A percentile compares a stretch with the other conserved stretches of the same genome.
phyloP scores from a whole-genome alignment of 768 basidiomycete species.

The Lanmaoa rubissima region DNA sequence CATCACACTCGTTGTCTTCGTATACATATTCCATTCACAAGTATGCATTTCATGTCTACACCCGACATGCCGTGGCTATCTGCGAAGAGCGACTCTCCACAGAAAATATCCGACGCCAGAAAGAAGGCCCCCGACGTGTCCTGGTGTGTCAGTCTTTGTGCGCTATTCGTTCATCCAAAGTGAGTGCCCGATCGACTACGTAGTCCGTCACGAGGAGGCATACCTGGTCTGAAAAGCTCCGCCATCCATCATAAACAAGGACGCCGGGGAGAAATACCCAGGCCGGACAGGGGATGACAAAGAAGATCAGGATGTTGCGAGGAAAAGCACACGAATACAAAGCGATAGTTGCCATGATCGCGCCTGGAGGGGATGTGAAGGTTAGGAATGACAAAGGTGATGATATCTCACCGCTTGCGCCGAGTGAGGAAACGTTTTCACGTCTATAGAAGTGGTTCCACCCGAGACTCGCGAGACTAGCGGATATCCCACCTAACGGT shows the following conservation, averaged over 20 bases:
- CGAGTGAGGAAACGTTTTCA: slow-evolving; percentile 42
- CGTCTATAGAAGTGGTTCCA: slow-evolving; percentile 43
- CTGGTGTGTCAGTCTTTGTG: slow-evolving; percentile 54
- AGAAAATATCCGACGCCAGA: slow-evolving; percentile 56
- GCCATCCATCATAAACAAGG: slow-evolving; percentile 35
- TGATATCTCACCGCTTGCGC: slow-evolving; percentile 66
- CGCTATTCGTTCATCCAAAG: slow-evolving; percentile 36
- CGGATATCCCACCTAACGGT: slow-evolving; percentile 55
- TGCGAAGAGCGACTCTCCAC: slow-evolving; percentile 31
- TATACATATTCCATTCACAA: slow-evolving; percentile 11
- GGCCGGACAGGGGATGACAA: slow-evolving; percentile 75
- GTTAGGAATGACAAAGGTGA: background rate
- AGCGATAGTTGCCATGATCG: slow-evolving; percentile 68
- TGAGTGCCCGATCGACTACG: background rate
- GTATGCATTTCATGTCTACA: slow-evolving; percentile 6
- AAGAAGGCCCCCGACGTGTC: slow-evolving; percentile 68
- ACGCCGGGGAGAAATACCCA: slow-evolving; percentile 72
- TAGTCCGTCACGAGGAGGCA: slow-evolving; percentile 8
- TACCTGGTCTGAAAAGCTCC: slow-evolving; percentile 36
- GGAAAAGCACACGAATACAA: slow-evolving; percentile 74
- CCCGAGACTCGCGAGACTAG: slow-evolving; percentile 46
- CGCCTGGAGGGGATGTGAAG: slow-evolving; percentile 44
- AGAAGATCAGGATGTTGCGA: slow-evolving; percentile 65
- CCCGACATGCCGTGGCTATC: slow-evolving; percentile 11
- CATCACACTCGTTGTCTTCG: slow-evolving; percentile 11